These are phyloP conservation scores for Sphaerulina populicola DNA, from an alignment of 2,329 filamentous ascomycete species.

Conservation along the genomic window DNA sequence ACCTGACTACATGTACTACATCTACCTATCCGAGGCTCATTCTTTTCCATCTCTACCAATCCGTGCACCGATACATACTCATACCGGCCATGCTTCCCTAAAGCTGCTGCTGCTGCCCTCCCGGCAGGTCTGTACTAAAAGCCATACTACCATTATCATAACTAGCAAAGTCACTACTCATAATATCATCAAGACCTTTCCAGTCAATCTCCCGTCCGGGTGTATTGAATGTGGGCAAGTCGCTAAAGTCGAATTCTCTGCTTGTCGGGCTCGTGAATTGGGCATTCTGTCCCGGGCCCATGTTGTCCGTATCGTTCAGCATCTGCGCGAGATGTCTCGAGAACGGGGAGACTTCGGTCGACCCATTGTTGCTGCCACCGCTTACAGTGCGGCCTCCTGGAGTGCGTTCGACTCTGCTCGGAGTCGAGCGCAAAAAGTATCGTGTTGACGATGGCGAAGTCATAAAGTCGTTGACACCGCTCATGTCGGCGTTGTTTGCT, in stretches of 20 bases:
- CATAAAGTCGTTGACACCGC: slow-evolving; percentile 30
- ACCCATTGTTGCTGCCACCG: slow-evolving; percentile 11
- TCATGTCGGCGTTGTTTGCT: slow-evolving; percentile 21
- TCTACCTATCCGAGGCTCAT: not conserved
- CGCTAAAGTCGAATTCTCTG: slow-evolving; percentile 28
- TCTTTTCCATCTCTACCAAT: not conserved
- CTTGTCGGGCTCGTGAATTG: slow-evolving; percentile 25
- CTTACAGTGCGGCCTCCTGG: slow-evolving; percentile 26
- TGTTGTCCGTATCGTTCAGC: slow-evolving; percentile 44
- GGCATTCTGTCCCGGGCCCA: slow-evolving; percentile 13
- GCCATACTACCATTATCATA: slow-evolving; percentile 19
- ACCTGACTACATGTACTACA: not conserved
- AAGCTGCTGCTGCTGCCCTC: not conserved
- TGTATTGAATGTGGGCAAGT: slow-evolving; percentile 30
- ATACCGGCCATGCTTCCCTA: not conserved
- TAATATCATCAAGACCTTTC: slow-evolving; percentile 25
- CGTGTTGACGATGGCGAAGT: slow-evolving; percentile 30
- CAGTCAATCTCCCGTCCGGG: slow-evolving; percentile 27
- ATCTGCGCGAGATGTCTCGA: slow-evolving; percentile 57
- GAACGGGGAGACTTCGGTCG: slow-evolving; percentile 46
- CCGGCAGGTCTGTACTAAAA: slow-evolving; percentile 6
- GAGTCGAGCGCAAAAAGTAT: slow-evolving; percentile 35
- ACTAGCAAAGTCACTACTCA: slow-evolving; percentile 28
- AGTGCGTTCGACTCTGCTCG: slow-evolving; percentile 32
- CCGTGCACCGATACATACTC: not conserved